These are phyloP conservation scores for Trichoderma semiorbis DNA, from an alignment of 2,329 filamentous ascomycete species.

Conservation along the genomic window DNA sequence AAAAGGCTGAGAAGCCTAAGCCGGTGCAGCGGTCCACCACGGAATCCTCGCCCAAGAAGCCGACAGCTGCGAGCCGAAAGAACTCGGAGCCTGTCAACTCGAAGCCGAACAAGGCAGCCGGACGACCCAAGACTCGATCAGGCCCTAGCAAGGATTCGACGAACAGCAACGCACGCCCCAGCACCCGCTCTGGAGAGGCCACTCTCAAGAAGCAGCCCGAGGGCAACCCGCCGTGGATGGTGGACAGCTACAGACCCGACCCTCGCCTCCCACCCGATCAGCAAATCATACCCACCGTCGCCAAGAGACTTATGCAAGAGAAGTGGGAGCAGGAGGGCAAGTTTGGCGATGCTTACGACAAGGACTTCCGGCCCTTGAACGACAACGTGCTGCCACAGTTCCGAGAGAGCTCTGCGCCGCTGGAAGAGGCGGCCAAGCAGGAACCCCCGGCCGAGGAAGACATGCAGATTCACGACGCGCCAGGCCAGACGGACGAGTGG, in stretches of 20 bases:
- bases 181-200: slow-evolving; percentile 59
- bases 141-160: slow-evolving; percentile 49
- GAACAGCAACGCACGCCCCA: slow-evolving; percentile 50
- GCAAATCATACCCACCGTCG: slow-evolving; percentile 91
- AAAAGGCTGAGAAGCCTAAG: slow-evolving; percentile 23
- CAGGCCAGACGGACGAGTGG: slow-evolving; percentile 50
- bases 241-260: slow-evolving; percentile 92
- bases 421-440: slow-evolving; percentile 13
- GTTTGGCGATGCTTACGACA: slow-evolving; percentile 80
- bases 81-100: slow-evolving; percentile 36
- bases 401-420: slow-evolving; percentile 24
- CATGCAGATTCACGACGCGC: slow-evolving; percentile 29
- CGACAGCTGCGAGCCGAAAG: slow-evolving; percentile 39
- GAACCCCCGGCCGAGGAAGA: slow-evolving; percentile 20
- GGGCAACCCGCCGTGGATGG: slow-evolving; percentile 93
- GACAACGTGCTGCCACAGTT: slow-evolving; percentile 54
- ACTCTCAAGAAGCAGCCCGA: slow-evolving; percentile 65
- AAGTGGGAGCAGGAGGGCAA: slow-evolving; percentile 93
- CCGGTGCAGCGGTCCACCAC: slow-evolving; percentile 39
- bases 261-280: slow-evolving; percentile 91
- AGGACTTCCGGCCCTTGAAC: slow-evolving; percentile 79
- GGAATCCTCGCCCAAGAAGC: slow-evolving; percentile 56
- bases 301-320: slow-evolving; percentile 85
- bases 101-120: slow-evolving; percentile 40
- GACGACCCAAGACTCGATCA: slow-evolving; percentile 62